phyloP scores from a whole-genome alignment of 768 basidiomycete species.

The Suillus brevipes region DNA sequence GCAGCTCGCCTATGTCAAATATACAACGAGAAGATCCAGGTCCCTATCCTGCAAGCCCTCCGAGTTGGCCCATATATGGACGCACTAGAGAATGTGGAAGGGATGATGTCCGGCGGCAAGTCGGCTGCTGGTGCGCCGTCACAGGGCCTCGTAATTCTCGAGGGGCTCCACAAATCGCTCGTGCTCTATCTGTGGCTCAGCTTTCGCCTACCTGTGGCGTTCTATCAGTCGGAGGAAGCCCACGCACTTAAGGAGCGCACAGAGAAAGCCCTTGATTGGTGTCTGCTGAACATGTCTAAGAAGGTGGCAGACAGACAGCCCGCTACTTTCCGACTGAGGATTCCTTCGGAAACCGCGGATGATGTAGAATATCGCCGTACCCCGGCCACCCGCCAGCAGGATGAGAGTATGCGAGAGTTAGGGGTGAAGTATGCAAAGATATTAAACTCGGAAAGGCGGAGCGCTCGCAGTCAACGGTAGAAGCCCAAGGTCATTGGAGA shows the following conservation, averaged over 20 bases:
- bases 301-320: constrained; percentile 3
- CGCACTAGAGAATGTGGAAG: constrained; percentile 23
- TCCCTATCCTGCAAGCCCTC: constrained; percentile 24
- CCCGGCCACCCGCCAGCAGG: neutral
- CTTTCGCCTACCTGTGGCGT: constrained; percentile 68
- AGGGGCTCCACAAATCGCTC: constrained; percentile 74
- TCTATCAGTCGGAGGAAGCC: constrained; percentile 54
- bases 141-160: constrained; percentile 43
- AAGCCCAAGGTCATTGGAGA: neutral
- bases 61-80: constrained; percentile 23
- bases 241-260: constrained; percentile 55
- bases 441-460: neutral
- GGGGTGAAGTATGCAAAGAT: constrained; percentile 3
- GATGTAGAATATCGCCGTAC: constrained; percentile 25
- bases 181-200: constrained; percentile 85
- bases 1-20: constrained; percentile 13
- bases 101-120: constrained; percentile 20
- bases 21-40: constrained; percentile 36
- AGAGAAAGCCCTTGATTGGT: constrained; percentile 70
- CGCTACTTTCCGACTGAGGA: neutral
- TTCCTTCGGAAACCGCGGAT: neutral
- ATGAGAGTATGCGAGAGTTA: neutral
- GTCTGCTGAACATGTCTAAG: constrained; percentile 44
- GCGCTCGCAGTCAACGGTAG: neutral
- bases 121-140: constrained; percentile 2